Evolutionary conservation across 768 basidiomycete species (phyloP).

Genomic region (Agrocybe pediades): DNA sequence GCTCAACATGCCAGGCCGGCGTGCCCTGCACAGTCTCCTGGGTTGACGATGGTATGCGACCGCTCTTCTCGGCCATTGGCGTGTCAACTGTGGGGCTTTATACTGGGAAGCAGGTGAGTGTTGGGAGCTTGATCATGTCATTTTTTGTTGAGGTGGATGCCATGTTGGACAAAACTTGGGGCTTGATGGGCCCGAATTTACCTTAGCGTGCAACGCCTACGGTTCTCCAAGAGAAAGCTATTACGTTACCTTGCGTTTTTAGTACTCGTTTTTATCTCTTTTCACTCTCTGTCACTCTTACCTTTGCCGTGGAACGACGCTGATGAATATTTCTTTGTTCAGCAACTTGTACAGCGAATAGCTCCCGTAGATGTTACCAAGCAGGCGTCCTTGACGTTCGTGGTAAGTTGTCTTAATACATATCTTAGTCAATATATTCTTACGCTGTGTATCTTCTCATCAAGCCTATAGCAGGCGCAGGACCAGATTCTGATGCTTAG

Average conservation of each 20-base stretch:
- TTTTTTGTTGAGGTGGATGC: no score
- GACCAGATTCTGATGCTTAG: conserved; percentile 61
- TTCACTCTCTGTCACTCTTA: no score
- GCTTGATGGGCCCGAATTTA: no score
- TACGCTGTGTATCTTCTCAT: conserved; percentile 1
- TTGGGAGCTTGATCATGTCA: background rate
- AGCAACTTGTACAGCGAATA: conserved; percentile 64
- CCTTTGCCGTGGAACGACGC: no score
- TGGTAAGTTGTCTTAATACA: conserved; percentile 38
- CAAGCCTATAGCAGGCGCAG: conserved; percentile 60
- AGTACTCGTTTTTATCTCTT: no score
- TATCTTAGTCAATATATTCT: no score
- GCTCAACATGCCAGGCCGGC: conserved; percentile 53
- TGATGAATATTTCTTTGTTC: conserved; percentile 1
- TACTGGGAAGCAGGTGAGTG: conserved; percentile 52
- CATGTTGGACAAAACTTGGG: no score
- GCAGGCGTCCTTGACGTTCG: conserved; percentile 52
- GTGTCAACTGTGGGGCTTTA: conserved; percentile 57
- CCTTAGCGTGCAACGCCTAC: no score
- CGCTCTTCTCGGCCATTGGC: conserved; percentile 52
- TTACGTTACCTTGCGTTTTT: no score
- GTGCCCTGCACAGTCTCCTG: conserved; percentile 57
- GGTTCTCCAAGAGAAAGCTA: no score
- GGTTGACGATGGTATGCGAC: conserved; percentile 61
- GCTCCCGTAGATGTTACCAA: conserved; percentile 53